Evolutionary conservation across 768 basidiomycete genomes (phyloP).

Genomic region (Boletus rufocinnamomeus): DNA sequence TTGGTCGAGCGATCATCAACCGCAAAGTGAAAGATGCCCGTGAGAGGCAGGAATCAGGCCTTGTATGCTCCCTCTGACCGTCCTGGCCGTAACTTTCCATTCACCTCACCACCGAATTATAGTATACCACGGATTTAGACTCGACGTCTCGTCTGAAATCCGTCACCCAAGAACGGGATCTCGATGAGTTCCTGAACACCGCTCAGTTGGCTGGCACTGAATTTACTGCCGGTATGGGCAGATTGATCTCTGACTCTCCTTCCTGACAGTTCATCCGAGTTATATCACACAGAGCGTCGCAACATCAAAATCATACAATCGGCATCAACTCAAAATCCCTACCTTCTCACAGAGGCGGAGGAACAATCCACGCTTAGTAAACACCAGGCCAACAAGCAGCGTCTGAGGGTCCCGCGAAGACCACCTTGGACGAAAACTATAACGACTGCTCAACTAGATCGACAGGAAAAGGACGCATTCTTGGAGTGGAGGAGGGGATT

Average conservation of each 20-base stretch:
- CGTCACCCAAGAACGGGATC: slow-evolving; percentile 92
- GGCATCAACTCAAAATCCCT: slow-evolving; percentile 70
- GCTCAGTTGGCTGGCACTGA: slow-evolving; percentile 94
- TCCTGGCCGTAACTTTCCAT: not conserved
- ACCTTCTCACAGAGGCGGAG: slow-evolving; percentile 80
- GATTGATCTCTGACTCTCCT: not conserved
- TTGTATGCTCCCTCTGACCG: slow-evolving; percentile 48
- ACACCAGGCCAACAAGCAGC: slow-evolving; percentile 70
- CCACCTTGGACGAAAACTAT: slow-evolving; percentile 87
- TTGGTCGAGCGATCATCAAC: slow-evolving; percentile 96
- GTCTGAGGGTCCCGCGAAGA: slow-evolving; percentile 84
- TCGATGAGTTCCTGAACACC: slow-evolving; percentile 94
- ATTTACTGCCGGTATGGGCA: slow-evolving; percentile 83
- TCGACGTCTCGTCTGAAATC: slow-evolving; percentile 73
- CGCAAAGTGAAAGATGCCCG: slow-evolving; percentile 55
- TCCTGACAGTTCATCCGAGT: slow-evolving; percentile 9
- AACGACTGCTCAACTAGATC: slow-evolving; percentile 76
- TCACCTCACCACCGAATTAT: slow-evolving; percentile 28
- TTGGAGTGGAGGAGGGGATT: slow-evolving; percentile 91
- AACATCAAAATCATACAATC: slow-evolving; percentile 78
- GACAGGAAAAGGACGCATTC: slow-evolving; percentile 88
- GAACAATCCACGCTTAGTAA: slow-evolving; percentile 73
- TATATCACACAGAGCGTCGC: slow-evolving; percentile 60
- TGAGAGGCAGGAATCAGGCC: slow-evolving; percentile 46
- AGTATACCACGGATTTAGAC: slow-evolving; percentile 78